Conservation (phyloP, 345 rosid genomes). For the Syzygium grande region DNA sequence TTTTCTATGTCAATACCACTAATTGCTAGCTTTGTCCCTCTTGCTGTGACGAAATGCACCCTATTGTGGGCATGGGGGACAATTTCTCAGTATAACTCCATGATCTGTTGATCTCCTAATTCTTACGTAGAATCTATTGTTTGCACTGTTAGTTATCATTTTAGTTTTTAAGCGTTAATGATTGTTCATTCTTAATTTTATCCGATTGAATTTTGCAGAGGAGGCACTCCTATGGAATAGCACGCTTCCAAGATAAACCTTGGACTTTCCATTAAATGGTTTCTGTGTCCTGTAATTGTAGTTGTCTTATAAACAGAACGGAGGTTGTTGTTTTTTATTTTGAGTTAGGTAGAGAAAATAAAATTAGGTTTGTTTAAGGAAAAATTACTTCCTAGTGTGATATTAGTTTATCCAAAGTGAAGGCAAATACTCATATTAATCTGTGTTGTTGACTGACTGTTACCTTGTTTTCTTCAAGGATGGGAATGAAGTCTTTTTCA, state of each 20-base stretch:
- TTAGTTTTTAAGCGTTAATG: neutral
- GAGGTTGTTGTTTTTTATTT: neutral
- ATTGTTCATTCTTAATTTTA: neutral
- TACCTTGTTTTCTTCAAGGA: conserved; percentile 26
- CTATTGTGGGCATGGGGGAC: neutral
- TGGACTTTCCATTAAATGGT: neutral
- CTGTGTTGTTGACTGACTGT: neutral
- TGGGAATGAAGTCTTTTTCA: conserved; percentile 80
- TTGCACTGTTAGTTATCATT: neutral
- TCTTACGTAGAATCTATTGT: neutral
- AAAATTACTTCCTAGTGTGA: neutral
- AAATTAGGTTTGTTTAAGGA: neutral
- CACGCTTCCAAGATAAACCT: neutral
- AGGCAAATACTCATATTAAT: neutral
- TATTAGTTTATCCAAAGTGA: neutral
- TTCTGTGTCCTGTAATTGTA: neutral
- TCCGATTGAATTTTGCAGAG: neutral
- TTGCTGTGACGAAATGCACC: neutral
- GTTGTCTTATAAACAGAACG: neutral
- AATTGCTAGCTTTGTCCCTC: neutral
- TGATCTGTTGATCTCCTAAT: neutral
- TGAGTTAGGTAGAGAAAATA: neutral
- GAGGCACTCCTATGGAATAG: neutral
- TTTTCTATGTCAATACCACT: neutral
- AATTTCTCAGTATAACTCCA: neutral